Conservation (phyloP, 2,329 filamentous ascomycete species). For the Arthrobotrys pseudoclavata region DNA sequence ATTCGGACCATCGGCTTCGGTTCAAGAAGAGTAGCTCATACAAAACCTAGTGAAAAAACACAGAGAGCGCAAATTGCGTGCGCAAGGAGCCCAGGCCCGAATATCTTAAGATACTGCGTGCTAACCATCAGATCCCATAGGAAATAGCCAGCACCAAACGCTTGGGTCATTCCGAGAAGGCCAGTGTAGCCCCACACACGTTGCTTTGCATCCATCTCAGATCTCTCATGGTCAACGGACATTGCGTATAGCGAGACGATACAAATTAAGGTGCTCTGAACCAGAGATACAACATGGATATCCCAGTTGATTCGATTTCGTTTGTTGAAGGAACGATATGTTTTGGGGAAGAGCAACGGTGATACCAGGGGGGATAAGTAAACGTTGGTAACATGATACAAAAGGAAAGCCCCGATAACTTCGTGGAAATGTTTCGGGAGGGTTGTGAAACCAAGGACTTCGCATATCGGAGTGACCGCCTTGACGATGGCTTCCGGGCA, state of each 20-base stretch:
- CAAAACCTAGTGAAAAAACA: slow-evolving; percentile 83
- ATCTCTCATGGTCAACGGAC: slow-evolving; percentile 76
- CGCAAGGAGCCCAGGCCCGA: slow-evolving; percentile 81
- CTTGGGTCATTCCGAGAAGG: slow-evolving; percentile 78
- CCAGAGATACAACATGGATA: slow-evolving; percentile 85
- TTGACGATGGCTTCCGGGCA: slow-evolving; percentile 65
- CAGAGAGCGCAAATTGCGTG: slow-evolving; percentile 81
- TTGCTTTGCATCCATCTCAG: slow-evolving; percentile 74
- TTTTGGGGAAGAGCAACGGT: slow-evolving; percentile 72
- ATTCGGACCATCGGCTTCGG: slow-evolving; percentile 2
- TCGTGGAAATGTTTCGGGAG: slow-evolving; percentile 84
- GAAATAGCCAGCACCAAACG: slow-evolving; percentile 84
- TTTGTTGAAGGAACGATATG: slow-evolving; percentile 75
- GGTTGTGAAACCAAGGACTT: slow-evolving; percentile 74
- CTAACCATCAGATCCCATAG: slow-evolving; percentile 84
- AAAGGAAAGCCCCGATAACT: slow-evolving; percentile 74
- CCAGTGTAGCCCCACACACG: slow-evolving; percentile 84
- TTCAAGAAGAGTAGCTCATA: slow-evolving; percentile 69
- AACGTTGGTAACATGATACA: slow-evolving; percentile 78
- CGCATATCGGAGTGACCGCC: slow-evolving; percentile 75
- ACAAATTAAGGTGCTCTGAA: slow-evolving; percentile 82
- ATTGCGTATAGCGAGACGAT: slow-evolving; percentile 80
- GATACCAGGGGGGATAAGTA: slow-evolving; percentile 78
- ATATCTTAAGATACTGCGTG: slow-evolving; percentile 76
- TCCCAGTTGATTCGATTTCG: slow-evolving; percentile 84